These are phyloP conservation scores for Clonostachys byssicola DNA, from an alignment of 2,329 filamentous ascomycete genomes.

Conservation along the genomic window DNA sequence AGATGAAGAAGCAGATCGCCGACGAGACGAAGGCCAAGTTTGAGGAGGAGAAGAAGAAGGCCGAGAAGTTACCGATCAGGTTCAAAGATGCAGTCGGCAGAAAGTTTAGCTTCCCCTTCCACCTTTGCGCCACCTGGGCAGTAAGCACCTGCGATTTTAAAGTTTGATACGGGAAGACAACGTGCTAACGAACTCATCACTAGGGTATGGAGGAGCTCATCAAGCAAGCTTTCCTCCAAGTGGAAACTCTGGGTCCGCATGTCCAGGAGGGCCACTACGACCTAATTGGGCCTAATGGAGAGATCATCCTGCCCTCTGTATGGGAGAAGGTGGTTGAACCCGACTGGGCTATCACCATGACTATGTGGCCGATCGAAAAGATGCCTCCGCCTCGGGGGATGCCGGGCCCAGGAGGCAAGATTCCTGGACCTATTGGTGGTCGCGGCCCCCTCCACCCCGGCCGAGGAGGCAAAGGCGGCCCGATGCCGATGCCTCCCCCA, in stretches of 20 bases:
- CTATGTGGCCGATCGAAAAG: conserved; percentile 56
- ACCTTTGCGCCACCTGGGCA: conserved; percentile 78
- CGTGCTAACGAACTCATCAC: background rate
- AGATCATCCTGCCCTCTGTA: conserved; percentile 74
- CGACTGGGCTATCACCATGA: conserved; percentile 53
- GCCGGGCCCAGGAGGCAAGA: background rate
- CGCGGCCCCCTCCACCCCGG: background rate
- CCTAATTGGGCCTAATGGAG: conserved; percentile 71
- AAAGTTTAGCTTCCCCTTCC: conserved; percentile 89
- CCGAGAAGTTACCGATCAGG: conserved; percentile 67
- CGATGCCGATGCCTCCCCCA: too few species aligned
- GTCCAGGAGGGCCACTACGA: conserved; percentile 79
- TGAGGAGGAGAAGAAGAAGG: conserved; percentile 42
- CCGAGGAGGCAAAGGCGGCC: too few species aligned
- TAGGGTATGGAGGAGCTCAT: conserved; percentile 86
- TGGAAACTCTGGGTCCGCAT: conserved; percentile 71
- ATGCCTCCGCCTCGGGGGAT: conserved; percentile 13
- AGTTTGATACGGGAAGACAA: background rate
- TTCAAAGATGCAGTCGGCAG: conserved; percentile 90
- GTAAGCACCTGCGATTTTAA: conserved; percentile 46
- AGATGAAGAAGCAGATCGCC: conserved; percentile 35
- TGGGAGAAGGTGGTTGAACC: conserved; percentile 82
- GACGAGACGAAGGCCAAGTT: conserved; percentile 33
- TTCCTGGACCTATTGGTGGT: conserved; percentile 1
- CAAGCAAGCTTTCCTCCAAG: conserved; percentile 76